These are phyloP conservation scores for Zymoseptoria passerinii DNA, from an alignment of 2,329 filamentous ascomycete genomes.

Conservation along the genomic window DNA sequence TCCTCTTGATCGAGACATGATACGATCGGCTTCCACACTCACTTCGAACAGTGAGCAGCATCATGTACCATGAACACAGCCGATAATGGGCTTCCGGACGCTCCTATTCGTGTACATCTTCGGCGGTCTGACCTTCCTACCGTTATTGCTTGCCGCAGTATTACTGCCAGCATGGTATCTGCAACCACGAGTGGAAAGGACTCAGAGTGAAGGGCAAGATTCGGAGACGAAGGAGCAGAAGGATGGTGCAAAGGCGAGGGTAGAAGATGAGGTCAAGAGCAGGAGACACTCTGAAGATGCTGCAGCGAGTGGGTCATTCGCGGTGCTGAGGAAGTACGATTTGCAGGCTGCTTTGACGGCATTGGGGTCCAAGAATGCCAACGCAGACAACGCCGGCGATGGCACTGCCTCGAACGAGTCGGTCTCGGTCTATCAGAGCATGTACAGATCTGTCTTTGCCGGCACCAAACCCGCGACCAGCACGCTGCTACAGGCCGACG, in stretches of 20 bases:
- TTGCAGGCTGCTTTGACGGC: constrained; percentile 24
- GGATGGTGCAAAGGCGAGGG: not conserved
- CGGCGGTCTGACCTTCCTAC: constrained; percentile 81
- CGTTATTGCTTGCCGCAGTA: constrained; percentile 55
- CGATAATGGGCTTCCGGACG: constrained; percentile 34
- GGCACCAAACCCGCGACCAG: constrained; percentile 48
- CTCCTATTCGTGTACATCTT: constrained; percentile 72
- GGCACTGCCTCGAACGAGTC: constrained; percentile 34
- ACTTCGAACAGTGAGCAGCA: not conserved
- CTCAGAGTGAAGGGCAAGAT: constrained; percentile 5
- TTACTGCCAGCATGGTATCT: constrained; percentile 61
- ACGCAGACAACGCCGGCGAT: constrained; percentile 1
- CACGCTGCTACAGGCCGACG: constrained; percentile 16
- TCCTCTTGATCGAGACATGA: not conserved
- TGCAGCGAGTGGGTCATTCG: constrained; percentile 26
- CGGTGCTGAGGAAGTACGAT: constrained; percentile 26
- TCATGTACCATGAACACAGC: constrained; percentile 1
- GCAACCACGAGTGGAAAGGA: constrained; percentile 32
- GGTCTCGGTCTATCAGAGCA: constrained; percentile 92
- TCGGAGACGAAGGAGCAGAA: constrained; percentile 5
- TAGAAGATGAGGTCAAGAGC: constrained; percentile 3
- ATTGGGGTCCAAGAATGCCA: constrained; percentile 2
- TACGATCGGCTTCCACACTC: not conserved
- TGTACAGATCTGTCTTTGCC: constrained; percentile 95
- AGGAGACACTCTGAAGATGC: constrained; percentile 12